phyloP scores from a whole-genome alignment of 768 basidiomycete genomes.

The Xerocomellus dryophilus region DNA sequence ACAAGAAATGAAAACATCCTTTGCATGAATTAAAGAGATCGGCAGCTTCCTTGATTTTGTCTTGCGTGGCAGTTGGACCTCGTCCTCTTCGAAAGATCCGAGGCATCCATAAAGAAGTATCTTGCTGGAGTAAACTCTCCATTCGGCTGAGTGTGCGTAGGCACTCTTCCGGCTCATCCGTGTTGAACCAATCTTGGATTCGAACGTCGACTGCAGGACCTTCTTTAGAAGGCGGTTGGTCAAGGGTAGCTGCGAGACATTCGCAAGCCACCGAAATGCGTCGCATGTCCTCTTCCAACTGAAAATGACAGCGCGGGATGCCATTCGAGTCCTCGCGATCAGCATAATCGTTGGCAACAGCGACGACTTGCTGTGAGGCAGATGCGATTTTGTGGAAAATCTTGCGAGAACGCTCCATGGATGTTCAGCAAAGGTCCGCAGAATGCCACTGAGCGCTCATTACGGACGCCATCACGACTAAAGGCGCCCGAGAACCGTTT shows the following conservation, averaged over 20 bases:
- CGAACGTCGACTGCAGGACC: not conserved
- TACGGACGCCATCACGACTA: too few species aligned
- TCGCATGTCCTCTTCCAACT: conserved; percentile 5
- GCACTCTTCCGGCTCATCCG: not conserved
- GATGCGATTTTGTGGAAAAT: conserved; percentile 1
- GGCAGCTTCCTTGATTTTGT: not conserved
- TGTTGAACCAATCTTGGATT: conserved; percentile 5
- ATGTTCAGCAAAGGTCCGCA: not conserved
- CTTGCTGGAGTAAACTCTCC: not conserved
- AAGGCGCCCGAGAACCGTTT: too few species aligned
- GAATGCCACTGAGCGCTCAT: too few species aligned
- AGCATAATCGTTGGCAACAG: conserved; percentile 1
- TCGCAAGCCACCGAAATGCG: conserved; percentile 6
- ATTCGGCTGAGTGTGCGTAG: not conserved
- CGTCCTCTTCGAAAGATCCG: not conserved
- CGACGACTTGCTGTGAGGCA: not conserved
- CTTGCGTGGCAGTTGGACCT: not conserved
- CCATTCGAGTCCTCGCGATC: not conserved
- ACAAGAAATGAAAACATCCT: not conserved
- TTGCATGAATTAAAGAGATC: not conserved
- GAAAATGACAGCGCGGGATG: not conserved
- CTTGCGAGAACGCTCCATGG: conserved; percentile 7
- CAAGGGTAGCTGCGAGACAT: not conserved
- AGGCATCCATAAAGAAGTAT: not conserved
- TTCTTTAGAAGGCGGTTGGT: not conserved